Evolutionary conservation across 352 stramenopile genomes (phyloP).

Genomic region (Pythium phragmitis): DNA sequence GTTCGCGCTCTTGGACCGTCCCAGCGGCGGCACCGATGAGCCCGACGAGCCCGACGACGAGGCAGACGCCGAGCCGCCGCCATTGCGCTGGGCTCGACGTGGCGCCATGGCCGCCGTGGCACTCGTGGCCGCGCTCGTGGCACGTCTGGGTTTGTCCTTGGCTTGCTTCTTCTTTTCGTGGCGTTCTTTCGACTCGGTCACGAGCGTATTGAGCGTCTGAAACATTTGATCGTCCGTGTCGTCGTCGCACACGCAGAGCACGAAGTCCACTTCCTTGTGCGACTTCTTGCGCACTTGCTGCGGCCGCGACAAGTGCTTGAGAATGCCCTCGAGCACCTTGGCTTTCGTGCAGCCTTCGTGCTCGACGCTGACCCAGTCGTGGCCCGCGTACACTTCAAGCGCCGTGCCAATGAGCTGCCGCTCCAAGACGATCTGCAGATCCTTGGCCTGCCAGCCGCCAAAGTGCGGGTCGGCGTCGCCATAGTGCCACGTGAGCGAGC

Average conservation of each 20-base stretch:
- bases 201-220: conserved; percentile 77
- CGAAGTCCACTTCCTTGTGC: conserved; percentile 82
- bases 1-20: conserved; percentile 22
- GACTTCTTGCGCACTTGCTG: conserved; percentile 67
- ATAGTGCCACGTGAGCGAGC: conserved; percentile 88
- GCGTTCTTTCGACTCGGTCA: conserved; percentile 71
- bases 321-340: conserved; percentile 68
- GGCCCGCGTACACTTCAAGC: conserved; percentile 85
- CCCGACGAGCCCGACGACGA: conserved; percentile 14
- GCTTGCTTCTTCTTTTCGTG: conserved; percentile 48
- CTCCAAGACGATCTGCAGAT: conserved; percentile 89
- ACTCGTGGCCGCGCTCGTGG: background rate
- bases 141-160: conserved; percentile 33
- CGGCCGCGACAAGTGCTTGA: conserved; percentile 69
- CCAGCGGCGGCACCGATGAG: conserved; percentile 3
- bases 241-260: conserved; percentile 88
- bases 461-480: conserved; percentile 84
- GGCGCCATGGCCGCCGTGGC: background rate
- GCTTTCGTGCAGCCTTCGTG: conserved; percentile 81
- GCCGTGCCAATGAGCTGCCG: conserved; percentile 80
- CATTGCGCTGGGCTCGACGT: background rate
- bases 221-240: conserved; percentile 91
- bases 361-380: conserved; percentile 80
- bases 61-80: conserved; percentile 7
- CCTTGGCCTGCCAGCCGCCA: conserved; percentile 86